phyloP scores from a whole-genome alignment of 306 rosid genomes.

The Fragaria nilgerrensis region DNA sequence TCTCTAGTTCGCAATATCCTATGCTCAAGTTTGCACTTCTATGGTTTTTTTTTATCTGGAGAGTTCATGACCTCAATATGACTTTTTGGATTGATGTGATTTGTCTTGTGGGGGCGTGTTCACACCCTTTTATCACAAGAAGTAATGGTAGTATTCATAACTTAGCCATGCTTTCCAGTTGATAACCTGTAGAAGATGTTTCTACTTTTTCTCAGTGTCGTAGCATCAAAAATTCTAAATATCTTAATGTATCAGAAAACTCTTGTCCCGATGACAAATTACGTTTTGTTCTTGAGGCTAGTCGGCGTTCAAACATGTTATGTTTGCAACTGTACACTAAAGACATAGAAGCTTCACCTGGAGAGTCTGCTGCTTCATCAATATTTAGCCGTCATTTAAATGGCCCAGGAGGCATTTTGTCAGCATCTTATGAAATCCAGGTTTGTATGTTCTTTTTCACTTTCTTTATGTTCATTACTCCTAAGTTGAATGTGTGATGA shows the following conservation, averaged over 20 bases:
- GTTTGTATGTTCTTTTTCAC: slow-evolving; percentile 29
- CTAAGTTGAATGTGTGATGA: slow-evolving; percentile 12
- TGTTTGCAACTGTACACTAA: slow-evolving; percentile 78
- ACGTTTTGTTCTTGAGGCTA: slow-evolving; percentile 82
- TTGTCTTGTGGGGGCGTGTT: not conserved
- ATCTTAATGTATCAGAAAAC: slow-evolving; percentile 63
- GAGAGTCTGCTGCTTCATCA: slow-evolving; percentile 77
- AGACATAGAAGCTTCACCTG: slow-evolving; percentile 74
- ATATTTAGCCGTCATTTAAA: slow-evolving; percentile 58
- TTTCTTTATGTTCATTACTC: slow-evolving; percentile 9
- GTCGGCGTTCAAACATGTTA: slow-evolving; percentile 78
- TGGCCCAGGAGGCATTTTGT: slow-evolving; percentile 39
- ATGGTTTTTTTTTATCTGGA: not conserved
- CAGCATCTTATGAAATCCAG: slow-evolving; percentile 59
- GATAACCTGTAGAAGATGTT: slow-evolving; percentile 2
- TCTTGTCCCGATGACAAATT: slow-evolving; percentile 66
- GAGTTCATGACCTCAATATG: not conserved
- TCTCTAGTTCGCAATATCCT: not conserved
- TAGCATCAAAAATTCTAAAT: slow-evolving; percentile 33
- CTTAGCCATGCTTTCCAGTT: slow-evolving; percentile 1
- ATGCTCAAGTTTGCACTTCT: not conserved
- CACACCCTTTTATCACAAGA: not conserved
- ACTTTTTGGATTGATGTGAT: not conserved
- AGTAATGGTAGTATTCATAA: not conserved
- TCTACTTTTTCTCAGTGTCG: slow-evolving; percentile 7